Conservation (phyloP, 1,139 yeast species). For the Meyerozyma sp. region DNA sequence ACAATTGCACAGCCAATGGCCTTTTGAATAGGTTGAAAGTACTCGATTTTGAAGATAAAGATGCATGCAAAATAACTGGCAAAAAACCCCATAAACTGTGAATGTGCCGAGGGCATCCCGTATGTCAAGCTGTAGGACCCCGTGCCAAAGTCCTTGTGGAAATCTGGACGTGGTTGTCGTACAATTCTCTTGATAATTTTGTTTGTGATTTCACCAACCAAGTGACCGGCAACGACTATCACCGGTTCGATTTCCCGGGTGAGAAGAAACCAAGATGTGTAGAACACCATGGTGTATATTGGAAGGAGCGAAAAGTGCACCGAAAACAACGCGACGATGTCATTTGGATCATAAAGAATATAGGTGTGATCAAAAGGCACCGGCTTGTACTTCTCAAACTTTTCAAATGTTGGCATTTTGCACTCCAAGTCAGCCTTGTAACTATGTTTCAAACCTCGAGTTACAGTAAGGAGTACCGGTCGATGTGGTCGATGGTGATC, state of each 20-base stretch:
- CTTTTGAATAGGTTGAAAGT: constrained; percentile 17
- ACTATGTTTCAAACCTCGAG: not conserved
- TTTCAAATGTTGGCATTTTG: constrained; percentile 3
- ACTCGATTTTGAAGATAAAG: constrained; percentile 23
- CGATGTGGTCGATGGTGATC: not conserved
- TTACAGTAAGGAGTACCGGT: not conserved
- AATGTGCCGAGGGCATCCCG: constrained; percentile 98
- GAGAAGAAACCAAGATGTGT: constrained; percentile 76
- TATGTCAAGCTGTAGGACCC: constrained; percentile 53
- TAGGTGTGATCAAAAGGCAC: constrained; percentile 68
- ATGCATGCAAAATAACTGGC: constrained; percentile 56
- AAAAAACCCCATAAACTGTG: constrained; percentile 91
- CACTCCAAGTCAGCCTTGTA: too few species aligned
- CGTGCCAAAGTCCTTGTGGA: constrained; percentile 46
- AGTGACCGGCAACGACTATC: constrained; percentile 80
- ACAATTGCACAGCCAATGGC: constrained; percentile 18
- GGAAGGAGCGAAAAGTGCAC: constrained; percentile 85
- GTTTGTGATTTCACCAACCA: constrained; percentile 69
- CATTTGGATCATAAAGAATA: constrained; percentile 70
- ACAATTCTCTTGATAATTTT: constrained; percentile 59
- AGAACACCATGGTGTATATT: constrained; percentile 69
- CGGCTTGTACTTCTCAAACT: constrained; percentile 25
- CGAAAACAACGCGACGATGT: constrained; percentile 50
- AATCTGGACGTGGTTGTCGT: constrained; percentile 72
- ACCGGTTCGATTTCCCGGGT: constrained; percentile 86